Percentiles rank a stretch among this genome's conserved stretches.
Conservation (phyloP, 345 rosid species). For the Physaria fendleri region DNA sequence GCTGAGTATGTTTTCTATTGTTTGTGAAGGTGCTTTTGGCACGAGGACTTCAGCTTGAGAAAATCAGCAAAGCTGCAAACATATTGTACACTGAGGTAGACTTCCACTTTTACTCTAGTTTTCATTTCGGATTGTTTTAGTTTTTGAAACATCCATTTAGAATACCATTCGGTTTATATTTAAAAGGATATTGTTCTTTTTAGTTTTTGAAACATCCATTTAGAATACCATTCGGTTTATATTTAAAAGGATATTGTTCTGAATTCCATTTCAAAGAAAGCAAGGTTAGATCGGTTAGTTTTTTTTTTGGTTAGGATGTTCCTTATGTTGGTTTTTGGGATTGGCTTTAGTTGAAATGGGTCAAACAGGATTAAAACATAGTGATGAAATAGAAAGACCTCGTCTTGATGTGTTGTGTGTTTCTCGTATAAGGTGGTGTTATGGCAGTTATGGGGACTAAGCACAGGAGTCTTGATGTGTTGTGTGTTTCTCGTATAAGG, state of each 20-base stretch:
- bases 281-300: background rate
- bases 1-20: background rate
- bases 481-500: conserved; percentile 33
- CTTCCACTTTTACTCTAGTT: background rate
- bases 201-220: background rate
- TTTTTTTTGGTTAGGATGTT: background rate
- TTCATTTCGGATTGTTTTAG: background rate
- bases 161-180: background rate
- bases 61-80: conserved; percentile 69
- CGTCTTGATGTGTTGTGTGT: background rate
- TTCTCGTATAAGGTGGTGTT: conserved; percentile 48
- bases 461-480: no score
- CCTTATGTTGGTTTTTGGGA: background rate
- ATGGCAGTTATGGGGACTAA: conserved; percentile 51
- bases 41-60: conserved; percentile 86
- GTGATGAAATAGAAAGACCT: background rate
- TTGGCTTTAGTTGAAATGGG: background rate
- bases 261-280: background rate
- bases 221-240: background rate
- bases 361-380: background rate
- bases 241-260: background rate
- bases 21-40: conserved; percentile 61
- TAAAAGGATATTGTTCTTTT: background rate
- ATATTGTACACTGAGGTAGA: conserved; percentile 61
- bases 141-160: background rate